These are phyloP conservation scores for Rhizopogon vulgaris DNA, from an alignment of 768 basidiomycete genomes.

Conservation along the genomic window DNA sequence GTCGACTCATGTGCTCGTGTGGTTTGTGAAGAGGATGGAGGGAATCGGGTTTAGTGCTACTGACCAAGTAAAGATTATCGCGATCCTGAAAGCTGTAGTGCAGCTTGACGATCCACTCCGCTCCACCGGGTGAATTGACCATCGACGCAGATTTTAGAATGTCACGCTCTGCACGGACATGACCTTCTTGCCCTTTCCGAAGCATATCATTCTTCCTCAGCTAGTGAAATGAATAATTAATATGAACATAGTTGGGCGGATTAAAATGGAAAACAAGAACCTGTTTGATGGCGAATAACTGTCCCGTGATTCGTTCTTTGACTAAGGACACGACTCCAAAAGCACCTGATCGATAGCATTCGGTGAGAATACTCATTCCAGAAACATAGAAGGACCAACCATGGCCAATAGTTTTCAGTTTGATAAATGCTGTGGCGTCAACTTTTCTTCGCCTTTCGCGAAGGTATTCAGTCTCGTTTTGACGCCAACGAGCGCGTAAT, in stretches of 20 bases:
- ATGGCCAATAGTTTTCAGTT: constrained; percentile 92
- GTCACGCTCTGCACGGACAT: constrained; percentile 93
- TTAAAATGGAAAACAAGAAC: constrained; percentile 33
- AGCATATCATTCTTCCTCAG: constrained; percentile 89
- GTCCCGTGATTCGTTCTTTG: constrained; percentile 69
- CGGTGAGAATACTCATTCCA: constrained; percentile 16
- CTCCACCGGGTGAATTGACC: constrained; percentile 63
- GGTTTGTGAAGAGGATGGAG: constrained; percentile 12
- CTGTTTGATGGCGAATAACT: constrained; percentile 96
- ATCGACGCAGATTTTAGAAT: constrained; percentile 86
- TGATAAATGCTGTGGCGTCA: constrained; percentile 77
- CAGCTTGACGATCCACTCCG: constrained; percentile 92
- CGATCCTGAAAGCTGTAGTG: constrained; percentile 94
- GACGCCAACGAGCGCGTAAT: constrained; percentile 69
- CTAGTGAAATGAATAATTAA: constrained; percentile 34
- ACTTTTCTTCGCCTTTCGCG: constrained; percentile 80
- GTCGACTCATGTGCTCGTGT: constrained; percentile 23
- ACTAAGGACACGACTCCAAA: constrained; percentile 96
- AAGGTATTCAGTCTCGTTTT: constrained; percentile 88
- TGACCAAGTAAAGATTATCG: constrained; percentile 90
- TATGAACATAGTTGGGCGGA: constrained; percentile 17
- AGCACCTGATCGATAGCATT: constrained; percentile 54
- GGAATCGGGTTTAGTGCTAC: constrained; percentile 32
- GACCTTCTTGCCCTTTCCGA: constrained; percentile 94
- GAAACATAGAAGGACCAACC: constrained; percentile 42